Base-by-base conservation (phyloP, 139 green algal genomes). In the Pseudopediastrum boryanum region DNA sequence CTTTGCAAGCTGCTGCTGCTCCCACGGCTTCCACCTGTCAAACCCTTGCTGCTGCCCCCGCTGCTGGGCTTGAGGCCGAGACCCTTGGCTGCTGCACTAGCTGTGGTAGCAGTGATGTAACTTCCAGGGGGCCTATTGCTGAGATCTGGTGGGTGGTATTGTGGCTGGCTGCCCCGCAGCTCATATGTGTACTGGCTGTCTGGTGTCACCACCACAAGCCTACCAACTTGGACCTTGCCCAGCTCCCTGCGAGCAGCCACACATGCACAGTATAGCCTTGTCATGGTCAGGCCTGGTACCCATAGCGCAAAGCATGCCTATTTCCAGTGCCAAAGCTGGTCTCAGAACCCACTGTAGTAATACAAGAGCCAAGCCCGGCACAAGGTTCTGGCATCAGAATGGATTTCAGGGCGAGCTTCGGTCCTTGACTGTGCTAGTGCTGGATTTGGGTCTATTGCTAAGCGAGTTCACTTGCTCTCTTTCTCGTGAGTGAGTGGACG, bases 171-270 rank as follows among this genome's bases (percentile, higher is more conserved):
- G 39, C 85, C 85, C 29, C 42, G 46, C 13, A 89, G 65, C 27
- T 79, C 48, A 59, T 71, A 86, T 9, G 69, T 78, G 67, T 80
- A 79, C 73, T 87, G 52, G 21, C 44, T 81, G 69, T 82, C 77
- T 43, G 83, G 54, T 41, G 85, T 87, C 27, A 79, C 46, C 1
- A 89, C 65, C 39, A 86, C 36, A 12, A 89, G 72, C 19, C 46
- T 77, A 33, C 77, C 85, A 7, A 74, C 42, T 31, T 76, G 4
- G 44, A 78, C 56, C 1, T 64, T 61, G 71, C 85, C 85, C 54
- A 86, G 71, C 35, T 87, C 81, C n/a, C 48, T 74, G 56, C 82
- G n/a, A n/a, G n/a, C n/a, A n/a, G n/a, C n/a, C n/a, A n/a, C n/a
- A n/a, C n/a, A n/a, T n/a, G n/a, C n/a, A n/a, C n/a, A n/a, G n/a